Conservation (phyloP, 352 stramenopile genomes). For the Pythium grandisporangium region DNA sequence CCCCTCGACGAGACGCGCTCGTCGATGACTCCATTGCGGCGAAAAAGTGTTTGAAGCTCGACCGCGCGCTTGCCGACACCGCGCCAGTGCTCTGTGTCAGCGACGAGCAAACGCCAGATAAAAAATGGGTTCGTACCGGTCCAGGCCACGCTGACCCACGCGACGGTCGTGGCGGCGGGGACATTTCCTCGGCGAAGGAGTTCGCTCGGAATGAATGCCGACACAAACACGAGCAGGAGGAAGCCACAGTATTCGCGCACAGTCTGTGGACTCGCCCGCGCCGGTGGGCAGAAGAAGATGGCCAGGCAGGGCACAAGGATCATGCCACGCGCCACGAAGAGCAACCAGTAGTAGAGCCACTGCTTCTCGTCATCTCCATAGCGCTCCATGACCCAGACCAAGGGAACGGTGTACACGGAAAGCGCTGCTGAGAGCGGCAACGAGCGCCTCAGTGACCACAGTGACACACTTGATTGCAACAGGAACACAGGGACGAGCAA, state of each 20-base stretch:
- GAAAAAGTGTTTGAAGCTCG: constrained; percentile 38
- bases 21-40: constrained; percentile 7
- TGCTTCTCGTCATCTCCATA: background rate
- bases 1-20: constrained; percentile 27
- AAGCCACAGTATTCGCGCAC: constrained; percentile 58
- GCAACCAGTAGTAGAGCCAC: constrained; percentile 23
- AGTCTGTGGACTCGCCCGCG: constrained; percentile 29
- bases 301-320: constrained; percentile 33
- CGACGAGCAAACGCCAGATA: constrained; percentile 61
- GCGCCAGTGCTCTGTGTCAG: constrained; percentile 68
- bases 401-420: constrained; percentile 43
- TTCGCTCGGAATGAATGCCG: constrained; percentile 30
- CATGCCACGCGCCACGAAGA: constrained; percentile 17
- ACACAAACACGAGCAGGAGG: constrained; percentile 24
- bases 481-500: constrained; percentile 61
- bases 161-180: constrained; percentile 22
- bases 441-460: constrained; percentile 28
- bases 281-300: constrained; percentile 27
- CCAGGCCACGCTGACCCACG: constrained; percentile 34
- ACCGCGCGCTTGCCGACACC: constrained; percentile 46
- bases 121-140: constrained; percentile 42
- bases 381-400: constrained; percentile 24
- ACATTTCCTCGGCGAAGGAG: constrained; percentile 17
- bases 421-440: constrained; percentile 31
- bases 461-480: constrained; percentile 44